These are phyloP conservation scores for Scleroderma citrinum DNA, from an alignment of 768 basidiomycete species.

Conservation along the genomic window DNA sequence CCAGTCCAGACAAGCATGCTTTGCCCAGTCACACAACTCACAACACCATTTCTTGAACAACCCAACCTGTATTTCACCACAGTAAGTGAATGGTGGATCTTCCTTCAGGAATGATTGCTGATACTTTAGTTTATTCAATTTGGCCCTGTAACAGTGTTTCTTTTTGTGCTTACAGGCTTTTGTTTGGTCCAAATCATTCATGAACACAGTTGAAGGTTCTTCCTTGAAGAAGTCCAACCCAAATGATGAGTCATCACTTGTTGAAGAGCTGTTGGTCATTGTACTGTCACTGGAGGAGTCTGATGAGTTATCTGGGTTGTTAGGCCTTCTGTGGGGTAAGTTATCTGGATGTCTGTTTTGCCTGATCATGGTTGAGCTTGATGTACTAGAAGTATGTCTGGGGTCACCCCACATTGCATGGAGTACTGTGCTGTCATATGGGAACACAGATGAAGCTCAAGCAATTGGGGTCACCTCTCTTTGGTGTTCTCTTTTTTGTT, in stretches of 20 bases:
- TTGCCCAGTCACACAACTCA: slow-evolving; percentile 5
- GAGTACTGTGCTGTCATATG: background rate
- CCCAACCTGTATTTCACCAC: slow-evolving; percentile 3
- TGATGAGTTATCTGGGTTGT: background rate
- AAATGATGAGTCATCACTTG: background rate
- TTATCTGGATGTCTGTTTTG: background rate
- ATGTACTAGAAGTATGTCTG: background rate
- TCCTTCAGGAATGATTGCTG: slow-evolving; percentile 11
- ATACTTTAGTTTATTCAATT: slow-evolving; percentile 3
- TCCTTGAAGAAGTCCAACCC: background rate
- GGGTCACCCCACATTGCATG: background rate
- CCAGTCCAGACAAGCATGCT: background rate
- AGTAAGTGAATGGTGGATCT: slow-evolving; percentile 8
- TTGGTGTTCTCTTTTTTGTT: background rate
- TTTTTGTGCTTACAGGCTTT: slow-evolving; percentile 2
- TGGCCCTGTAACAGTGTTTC: background rate
- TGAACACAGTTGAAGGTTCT: background rate
- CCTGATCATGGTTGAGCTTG: background rate
- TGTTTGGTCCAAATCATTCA: background rate
- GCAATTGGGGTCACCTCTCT: background rate
- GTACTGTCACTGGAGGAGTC: background rate
- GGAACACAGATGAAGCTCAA: background rate
- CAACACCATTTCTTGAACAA: slow-evolving; percentile 5
- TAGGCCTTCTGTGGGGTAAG: background rate
- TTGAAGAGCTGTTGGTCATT: background rate